These are phyloP conservation scores for Erodium texanum DNA, from an alignment of 441 rosid species.

Conservation along the genomic window DNA sequence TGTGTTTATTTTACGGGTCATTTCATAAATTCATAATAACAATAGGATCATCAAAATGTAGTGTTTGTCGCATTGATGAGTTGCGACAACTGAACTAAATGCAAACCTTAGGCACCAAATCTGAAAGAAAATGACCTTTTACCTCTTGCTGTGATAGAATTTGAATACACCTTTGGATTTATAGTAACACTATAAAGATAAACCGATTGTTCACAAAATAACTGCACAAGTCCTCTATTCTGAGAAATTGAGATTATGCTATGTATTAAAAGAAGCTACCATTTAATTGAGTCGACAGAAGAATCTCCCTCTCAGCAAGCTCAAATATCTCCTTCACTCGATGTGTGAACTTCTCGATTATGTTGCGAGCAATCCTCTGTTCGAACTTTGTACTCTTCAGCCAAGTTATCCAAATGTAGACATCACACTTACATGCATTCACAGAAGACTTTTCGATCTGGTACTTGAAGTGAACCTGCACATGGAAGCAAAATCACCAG, in stretches of 20 bases:
- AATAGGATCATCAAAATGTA: no score
- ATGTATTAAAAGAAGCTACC: background rate
- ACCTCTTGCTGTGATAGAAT: no score
- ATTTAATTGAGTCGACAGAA: constrained; percentile 20
- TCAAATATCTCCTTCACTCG: constrained; percentile 49
- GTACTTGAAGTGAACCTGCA: constrained; percentile 52
- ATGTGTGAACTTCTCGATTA: constrained; percentile 46
- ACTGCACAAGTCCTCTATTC: background rate
- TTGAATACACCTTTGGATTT: no score
- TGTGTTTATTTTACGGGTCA: no score
- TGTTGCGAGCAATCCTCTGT: constrained; percentile 54
- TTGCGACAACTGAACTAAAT: no score
- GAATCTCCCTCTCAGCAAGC: constrained; percentile 43
- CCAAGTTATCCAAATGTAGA: constrained; percentile 50
- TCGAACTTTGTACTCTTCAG: constrained; percentile 60
- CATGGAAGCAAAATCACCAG: background rate
- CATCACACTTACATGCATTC: constrained; percentile 50
- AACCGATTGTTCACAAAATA: background rate
- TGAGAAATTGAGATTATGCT: background rate
- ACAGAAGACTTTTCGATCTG: constrained; percentile 32
- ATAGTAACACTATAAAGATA: no score
- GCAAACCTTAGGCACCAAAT: no score
- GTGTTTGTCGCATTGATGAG: no score
- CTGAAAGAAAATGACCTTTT: no score
- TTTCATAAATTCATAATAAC: no score